Conservation (phyloP, 2,329 filamentous ascomycete species). For the Hymenoscyphus infarciens region DNA sequence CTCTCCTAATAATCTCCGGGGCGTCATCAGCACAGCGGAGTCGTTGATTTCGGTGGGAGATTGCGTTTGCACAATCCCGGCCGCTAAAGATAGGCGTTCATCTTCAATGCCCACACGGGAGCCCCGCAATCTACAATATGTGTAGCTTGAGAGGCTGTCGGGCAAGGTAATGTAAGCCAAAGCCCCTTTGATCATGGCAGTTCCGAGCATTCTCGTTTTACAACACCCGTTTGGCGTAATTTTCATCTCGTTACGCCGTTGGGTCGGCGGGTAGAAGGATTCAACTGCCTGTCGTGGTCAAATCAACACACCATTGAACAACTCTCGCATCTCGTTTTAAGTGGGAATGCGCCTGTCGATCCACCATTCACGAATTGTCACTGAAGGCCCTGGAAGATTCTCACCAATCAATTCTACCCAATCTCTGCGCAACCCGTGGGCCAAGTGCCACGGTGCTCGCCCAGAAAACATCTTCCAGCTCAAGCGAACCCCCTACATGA, state of each 20-base stretch:
- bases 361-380: not conserved
- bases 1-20: slow-evolving; percentile 13
- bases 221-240: not conserved
- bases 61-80: slow-evolving; percentile 3
- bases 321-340: not conserved
- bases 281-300: not conserved
- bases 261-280: not conserved
- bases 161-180: not conserved
- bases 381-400: not conserved
- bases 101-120: slow-evolving; percentile 1
- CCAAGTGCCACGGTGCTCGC: not conserved
- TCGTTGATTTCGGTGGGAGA: slow-evolving; percentile 11
- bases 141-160: not conserved
- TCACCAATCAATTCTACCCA: not conserved
- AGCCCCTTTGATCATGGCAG: not conserved
- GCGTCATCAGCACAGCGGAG: slow-evolving; percentile 16
- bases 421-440: not conserved
- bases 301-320: slow-evolving; percentile 1
- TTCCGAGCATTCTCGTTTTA: not conserved
- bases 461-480: not conserved
- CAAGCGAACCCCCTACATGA: slow-evolving; percentile 19
- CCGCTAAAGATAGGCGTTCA: not conserved
- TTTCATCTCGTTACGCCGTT: not conserved
- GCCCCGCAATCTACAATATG: not conserved
- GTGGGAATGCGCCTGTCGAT: not conserved